These are phyloP conservation scores for Calocybe gambosa DNA, from an alignment of 1,284 basidiomycete species.

Conservation along the genomic window DNA sequence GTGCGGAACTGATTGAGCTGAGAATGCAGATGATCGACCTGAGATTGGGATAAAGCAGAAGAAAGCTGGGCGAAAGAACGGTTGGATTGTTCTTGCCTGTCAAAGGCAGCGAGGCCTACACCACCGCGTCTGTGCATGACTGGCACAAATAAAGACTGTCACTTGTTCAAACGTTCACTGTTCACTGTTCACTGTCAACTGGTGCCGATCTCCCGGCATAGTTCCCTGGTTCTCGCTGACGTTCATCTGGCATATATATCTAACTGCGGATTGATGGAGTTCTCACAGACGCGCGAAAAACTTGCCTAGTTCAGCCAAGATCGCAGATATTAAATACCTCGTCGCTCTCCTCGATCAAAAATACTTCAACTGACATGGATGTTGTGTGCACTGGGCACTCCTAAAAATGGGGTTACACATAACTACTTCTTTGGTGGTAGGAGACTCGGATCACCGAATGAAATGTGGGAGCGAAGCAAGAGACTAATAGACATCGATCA, in stretches of 20 bases:
- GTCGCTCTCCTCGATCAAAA: conserved; percentile 1
- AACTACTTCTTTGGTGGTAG: too few species aligned
- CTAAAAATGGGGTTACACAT: too few species aligned
- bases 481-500: background rate
- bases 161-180: too few species aligned
- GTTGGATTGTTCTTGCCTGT: conserved; percentile 65
- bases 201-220: conserved; percentile 1
- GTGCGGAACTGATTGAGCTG: conserved; percentile 85
- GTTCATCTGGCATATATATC: too few species aligned
- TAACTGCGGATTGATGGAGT: background rate
- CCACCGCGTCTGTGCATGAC: conserved; percentile 70
- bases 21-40: conserved; percentile 73
- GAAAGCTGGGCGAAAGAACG: conserved; percentile 80
- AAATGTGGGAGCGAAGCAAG: background rate
- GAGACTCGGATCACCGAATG: background rate
- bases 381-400: too few species aligned
- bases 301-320: conserved; percentile 1
- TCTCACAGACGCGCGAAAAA: conserved; percentile 10
- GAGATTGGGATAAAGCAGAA: conserved; percentile 67
- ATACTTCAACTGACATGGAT: too few species aligned
- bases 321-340: background rate
- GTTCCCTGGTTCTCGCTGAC: too few species aligned
- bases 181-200: too few species aligned
- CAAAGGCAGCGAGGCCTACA: conserved; percentile 71
- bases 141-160: too few species aligned